These are phyloP conservation scores for Debaryomyces prosopidis DNA, from an alignment of 805 yeast species.

Conservation along the genomic window DNA sequence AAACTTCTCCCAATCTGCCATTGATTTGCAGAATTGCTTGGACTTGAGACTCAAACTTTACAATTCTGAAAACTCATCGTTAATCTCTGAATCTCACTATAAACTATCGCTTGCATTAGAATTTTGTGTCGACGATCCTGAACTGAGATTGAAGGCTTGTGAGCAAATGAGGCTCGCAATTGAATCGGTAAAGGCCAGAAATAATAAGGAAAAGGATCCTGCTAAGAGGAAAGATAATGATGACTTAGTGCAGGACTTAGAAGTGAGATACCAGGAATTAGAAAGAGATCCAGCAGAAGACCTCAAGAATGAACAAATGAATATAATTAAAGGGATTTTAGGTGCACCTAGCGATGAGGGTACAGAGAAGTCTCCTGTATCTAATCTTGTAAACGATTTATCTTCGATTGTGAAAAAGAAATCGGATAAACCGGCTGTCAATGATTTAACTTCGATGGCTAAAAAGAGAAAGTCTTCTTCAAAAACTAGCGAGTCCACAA, in stretches of 20 bases:
- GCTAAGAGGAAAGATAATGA: constrained; percentile 40
- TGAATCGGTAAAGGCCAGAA: constrained; percentile 35
- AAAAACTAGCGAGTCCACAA: constrained; percentile 6
- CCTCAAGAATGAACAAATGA: constrained; percentile 49
- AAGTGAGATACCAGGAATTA: constrained; percentile 56
- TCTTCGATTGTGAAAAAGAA: constrained; percentile 52
- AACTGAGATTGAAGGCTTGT: constrained; percentile 50
- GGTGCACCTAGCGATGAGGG: constrained; percentile 43
- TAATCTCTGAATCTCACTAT: constrained; percentile 77
- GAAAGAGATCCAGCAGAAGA: constrained; percentile 51
- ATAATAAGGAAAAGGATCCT: constrained; percentile 44
- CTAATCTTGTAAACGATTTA: constrained; percentile 51
- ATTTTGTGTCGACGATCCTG: constrained; percentile 56
- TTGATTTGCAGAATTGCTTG: constrained; percentile 63
- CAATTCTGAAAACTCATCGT: constrained; percentile 47
- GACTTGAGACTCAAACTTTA: constrained; percentile 54
- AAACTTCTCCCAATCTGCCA: constrained; percentile 75
- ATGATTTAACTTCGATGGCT: constrained; percentile 64
- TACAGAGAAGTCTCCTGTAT: constrained; percentile 13
- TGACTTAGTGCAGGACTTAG: constrained; percentile 55
- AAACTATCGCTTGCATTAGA: constrained; percentile 80
- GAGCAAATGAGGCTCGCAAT: constrained; percentile 57
- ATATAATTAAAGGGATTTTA: constrained; percentile 55
- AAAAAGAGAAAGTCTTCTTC: constrained; percentile 48
- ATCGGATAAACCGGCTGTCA: constrained; percentile 36